phyloP scores from a whole-genome alignment of 805 yeast genomes.

The Kuraishia ogatae region DNA sequence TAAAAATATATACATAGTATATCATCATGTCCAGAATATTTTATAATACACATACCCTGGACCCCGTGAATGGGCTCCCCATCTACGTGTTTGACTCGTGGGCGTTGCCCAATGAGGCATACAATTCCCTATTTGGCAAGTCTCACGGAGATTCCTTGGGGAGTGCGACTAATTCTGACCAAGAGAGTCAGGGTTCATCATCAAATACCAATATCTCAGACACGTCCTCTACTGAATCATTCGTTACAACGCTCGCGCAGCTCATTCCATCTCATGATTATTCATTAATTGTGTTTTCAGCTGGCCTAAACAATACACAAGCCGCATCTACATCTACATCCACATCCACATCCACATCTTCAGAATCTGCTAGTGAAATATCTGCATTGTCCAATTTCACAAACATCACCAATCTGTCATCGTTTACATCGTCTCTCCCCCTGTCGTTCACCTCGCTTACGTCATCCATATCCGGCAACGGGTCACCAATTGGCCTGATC shows the following conservation, averaged over 20 bases:
- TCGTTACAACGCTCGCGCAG: conserved; percentile 22
- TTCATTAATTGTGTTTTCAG: conserved; percentile 67
- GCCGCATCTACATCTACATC: no score
- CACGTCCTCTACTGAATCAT: conserved; percentile 22
- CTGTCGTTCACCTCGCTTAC: not conserved
- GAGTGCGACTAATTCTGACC: not conserved
- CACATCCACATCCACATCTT: no score
- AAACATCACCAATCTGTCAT: not conserved
- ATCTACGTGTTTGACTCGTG: conserved; percentile 64
- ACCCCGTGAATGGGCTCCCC: not conserved
- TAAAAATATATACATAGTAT: no score
- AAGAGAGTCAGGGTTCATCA: no score
- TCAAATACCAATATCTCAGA: no score
- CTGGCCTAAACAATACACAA: conserved; percentile 51
- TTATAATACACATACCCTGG: not conserved
- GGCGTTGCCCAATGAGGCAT: not conserved
- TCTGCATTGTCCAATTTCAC: not conserved
- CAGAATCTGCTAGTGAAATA: no score
- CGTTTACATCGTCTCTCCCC: not conserved
- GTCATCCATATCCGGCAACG: not conserved
- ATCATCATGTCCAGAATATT: not conserved
- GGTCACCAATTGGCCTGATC: not conserved
- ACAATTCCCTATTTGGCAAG: not conserved
- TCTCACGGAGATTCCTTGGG: conserved; percentile 36
- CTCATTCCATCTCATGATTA: conserved; percentile 44